Percentiles rank a stretch among this genome's conserved stretches.
phyloP scores from a whole-genome alignment of 2,329 filamentous ascomycete genomes.

The Pseudogymnoascus sp. region DNA sequence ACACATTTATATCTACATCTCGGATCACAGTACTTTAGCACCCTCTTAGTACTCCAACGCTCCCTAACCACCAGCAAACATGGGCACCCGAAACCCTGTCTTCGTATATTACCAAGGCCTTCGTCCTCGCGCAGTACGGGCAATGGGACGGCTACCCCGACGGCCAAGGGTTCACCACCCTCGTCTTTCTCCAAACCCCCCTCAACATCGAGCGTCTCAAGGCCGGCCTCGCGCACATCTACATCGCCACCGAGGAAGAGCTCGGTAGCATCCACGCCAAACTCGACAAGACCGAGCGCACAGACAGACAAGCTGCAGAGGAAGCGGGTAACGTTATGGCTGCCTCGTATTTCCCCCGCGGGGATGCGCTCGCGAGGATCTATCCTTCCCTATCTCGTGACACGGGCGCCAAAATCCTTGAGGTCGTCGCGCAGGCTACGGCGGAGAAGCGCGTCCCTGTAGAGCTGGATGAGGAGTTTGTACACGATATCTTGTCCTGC shows the following conservation, averaged over 20 bases:
- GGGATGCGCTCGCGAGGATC: too few species aligned
- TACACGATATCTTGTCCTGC: conserved; percentile 20
- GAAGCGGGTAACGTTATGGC: neutral
- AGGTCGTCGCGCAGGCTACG: conserved; percentile 17
- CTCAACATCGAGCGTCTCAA: conserved; percentile 23
- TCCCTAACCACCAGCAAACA: too few species aligned
- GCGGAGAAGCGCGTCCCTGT: conserved; percentile 16
- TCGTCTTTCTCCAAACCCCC: conserved; percentile 21
- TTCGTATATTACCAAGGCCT: too few species aligned
- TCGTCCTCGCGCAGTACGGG: conserved; percentile 22
- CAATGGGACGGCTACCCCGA: conserved; percentile 25
- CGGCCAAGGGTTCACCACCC: conserved; percentile 22
- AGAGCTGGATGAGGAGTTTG: conserved; percentile 19
- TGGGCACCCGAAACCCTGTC: too few species aligned
- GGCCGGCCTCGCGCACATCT: conserved; percentile 19
- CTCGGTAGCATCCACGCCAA: neutral
- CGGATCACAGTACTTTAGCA: too few species aligned
- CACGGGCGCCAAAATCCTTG: conserved; percentile 17
- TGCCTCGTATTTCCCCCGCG: conserved; percentile 12
- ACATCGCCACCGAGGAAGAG: conserved; percentile 14
- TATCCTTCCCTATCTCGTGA: conserved; percentile 15
- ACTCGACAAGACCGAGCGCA: neutral
- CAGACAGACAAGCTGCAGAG: neutral
- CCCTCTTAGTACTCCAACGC: too few species aligned
- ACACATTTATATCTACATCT: too few species aligned